Evolutionary conservation across 495 filamentous ascomycete genomes (phyloP).

Genomic region (Zalerion maritima): DNA sequence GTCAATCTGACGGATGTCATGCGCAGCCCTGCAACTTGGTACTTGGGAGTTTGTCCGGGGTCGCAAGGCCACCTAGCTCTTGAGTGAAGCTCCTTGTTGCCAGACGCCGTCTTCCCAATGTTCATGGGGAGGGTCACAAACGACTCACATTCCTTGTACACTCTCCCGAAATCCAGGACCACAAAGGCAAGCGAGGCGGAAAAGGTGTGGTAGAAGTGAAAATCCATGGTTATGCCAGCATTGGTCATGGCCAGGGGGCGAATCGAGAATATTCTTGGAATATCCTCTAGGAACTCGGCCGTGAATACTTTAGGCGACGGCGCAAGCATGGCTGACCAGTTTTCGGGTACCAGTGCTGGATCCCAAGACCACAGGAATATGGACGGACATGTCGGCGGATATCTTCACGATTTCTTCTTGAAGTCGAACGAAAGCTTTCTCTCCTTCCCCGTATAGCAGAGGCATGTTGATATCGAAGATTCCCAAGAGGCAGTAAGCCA

Average conservation of each 20-base stretch:
- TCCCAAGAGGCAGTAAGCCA: conserved; percentile 22
- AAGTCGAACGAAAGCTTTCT: conserved; percentile 15
- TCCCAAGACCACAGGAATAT: conserved; percentile 15
- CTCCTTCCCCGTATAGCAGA: conserved; percentile 22
- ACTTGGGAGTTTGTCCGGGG: too few relatives aligned
- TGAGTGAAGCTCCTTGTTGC: too few relatives aligned
- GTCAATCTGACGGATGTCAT: too few relatives aligned
- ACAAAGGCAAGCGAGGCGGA: too few relatives aligned
- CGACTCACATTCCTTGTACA: too few relatives aligned
- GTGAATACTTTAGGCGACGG: conserved; percentile 8
- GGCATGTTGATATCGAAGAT: conserved; percentile 26
- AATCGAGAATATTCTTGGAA: neutral
- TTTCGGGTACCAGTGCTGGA: neutral
- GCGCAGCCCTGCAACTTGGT: too few relatives aligned
- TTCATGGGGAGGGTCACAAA: too few relatives aligned
- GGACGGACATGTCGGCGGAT: conserved; percentile 15
- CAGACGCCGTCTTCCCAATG: too few relatives aligned
- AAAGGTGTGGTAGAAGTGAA: neutral
- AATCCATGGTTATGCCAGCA: conserved; percentile 7
- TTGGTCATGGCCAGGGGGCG: conserved; percentile 12
- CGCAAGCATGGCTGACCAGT: conserved; percentile 8
- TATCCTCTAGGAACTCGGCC: conserved; percentile 5
- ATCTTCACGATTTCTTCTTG: conserved; percentile 19
- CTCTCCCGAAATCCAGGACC: too few relatives aligned
- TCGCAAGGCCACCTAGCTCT: too few relatives aligned